phyloP scores from a whole-genome alignment of 177 flowering plant genomes.

The Telopea speciosissima region DNA sequence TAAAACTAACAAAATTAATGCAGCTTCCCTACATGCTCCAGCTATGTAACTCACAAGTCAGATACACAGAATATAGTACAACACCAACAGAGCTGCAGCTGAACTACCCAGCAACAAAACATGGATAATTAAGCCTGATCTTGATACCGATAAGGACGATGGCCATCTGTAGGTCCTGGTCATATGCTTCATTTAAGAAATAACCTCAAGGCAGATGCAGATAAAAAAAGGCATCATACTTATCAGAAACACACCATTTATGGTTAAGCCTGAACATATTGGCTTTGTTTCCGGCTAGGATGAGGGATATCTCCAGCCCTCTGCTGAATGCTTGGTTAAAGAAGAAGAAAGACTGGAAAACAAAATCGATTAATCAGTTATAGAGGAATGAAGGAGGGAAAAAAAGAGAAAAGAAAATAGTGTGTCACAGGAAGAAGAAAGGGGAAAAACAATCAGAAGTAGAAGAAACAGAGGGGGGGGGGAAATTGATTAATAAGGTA shows the following conservation, averaged over 20 bases:
- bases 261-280: conserved; percentile 49
- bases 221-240: background rate
- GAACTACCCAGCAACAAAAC: no score
- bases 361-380: no score
- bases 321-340: conserved; percentile 99
- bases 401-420: no score
- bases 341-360: conserved; percentile 99
- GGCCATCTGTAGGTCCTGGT: background rate
- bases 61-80: background rate
- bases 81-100: background rate
- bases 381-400: no score
- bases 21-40: background rate
- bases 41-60: background rate
- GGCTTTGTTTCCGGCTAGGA: conserved; percentile 97
- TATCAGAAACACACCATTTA: background rate
- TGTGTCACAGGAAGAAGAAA: no score
- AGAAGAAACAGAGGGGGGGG: no score
- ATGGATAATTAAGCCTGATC: background rate
- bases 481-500: no score
- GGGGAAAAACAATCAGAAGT: no score
- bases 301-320: conserved; percentile 91
- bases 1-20: no score
- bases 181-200: background rate
- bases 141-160: background rate
- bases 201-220: background rate